Evolutionary conservation across 495 filamentous ascomycete genomes (phyloP).

Genomic region (Cladorrhinum samala): DNA sequence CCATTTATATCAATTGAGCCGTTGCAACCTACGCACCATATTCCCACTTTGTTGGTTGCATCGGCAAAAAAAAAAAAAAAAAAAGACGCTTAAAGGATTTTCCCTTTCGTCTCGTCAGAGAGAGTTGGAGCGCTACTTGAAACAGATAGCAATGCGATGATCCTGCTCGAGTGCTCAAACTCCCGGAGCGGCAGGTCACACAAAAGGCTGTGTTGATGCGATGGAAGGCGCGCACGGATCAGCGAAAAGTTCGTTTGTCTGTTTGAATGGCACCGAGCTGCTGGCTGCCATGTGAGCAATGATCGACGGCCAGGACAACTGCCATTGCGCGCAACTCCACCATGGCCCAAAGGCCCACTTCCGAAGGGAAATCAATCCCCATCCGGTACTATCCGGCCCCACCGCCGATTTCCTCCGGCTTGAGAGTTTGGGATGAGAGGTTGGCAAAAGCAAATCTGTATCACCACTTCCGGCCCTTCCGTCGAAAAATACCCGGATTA

Average conservation of each 20-base stretch:
- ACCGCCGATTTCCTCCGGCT: neutral
- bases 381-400: neutral
- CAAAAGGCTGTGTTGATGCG: no score
- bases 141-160: no score
- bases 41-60: neutral
- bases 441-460: neutral
- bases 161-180: neutral
- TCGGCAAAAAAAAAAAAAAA: neutral
- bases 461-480: neutral
- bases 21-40: neutral
- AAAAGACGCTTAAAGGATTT: no score
- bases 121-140: no score
- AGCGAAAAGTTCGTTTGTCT: no score
- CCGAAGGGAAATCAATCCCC: neutral
- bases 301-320: neutral
- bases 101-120: no score
- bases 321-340: neutral
- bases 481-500: no score
- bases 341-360: neutral
- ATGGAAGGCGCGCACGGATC: no score
- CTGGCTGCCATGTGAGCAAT: neutral
- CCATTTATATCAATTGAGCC: no score
- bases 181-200: neutral
- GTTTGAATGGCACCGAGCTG: no score
- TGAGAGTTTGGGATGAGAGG: neutral